These are phyloP conservation scores for Desmodesmus armatus DNA, from an alignment of 139 green algal species.

Conservation along the genomic window DNA sequence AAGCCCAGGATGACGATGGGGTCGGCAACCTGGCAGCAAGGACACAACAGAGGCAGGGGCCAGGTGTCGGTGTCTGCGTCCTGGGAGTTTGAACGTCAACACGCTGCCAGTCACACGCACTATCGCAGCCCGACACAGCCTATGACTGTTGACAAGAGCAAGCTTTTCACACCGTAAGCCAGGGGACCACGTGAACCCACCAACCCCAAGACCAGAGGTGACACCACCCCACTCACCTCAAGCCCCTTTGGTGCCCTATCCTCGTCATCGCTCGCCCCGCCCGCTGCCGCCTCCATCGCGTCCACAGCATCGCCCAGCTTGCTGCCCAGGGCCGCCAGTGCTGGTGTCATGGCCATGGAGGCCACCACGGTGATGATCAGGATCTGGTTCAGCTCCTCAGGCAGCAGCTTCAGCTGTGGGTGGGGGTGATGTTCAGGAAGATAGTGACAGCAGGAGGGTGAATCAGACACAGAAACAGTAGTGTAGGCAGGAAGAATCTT, in stretches of 20 bases:
- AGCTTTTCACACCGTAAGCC: too few relatives aligned
- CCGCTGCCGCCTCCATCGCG: conserved; percentile 39
- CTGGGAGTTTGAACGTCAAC: too few relatives aligned
- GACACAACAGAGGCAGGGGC: not conserved
- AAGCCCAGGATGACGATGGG: conserved; percentile 88
- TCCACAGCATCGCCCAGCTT: conserved; percentile 56
- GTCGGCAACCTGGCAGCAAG: conserved; percentile 45
- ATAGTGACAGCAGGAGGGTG: not conserved
- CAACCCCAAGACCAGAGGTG: too few relatives aligned
- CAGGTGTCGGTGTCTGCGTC: not conserved
- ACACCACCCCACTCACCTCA: conserved; percentile 30
- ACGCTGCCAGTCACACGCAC: not conserved
- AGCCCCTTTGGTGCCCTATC: not conserved
- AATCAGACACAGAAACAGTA: not conserved
- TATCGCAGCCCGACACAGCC: not conserved
- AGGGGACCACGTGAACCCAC: too few relatives aligned
- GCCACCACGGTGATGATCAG: conserved; percentile 95
- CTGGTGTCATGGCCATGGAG: conserved; percentile 95
- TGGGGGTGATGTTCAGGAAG: too few relatives aligned
- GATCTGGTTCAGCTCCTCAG: conserved; percentile 88
- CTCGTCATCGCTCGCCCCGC: not conserved
- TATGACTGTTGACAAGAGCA: too few relatives aligned
- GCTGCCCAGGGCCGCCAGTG: conserved; percentile 78
- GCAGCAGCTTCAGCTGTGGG: conserved; percentile 65
- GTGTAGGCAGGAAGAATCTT: too few relatives aligned